Evolutionary conservation across 1,139 yeast species (phyloP).

Genomic region (Saccharomyces hybrid): DNA sequence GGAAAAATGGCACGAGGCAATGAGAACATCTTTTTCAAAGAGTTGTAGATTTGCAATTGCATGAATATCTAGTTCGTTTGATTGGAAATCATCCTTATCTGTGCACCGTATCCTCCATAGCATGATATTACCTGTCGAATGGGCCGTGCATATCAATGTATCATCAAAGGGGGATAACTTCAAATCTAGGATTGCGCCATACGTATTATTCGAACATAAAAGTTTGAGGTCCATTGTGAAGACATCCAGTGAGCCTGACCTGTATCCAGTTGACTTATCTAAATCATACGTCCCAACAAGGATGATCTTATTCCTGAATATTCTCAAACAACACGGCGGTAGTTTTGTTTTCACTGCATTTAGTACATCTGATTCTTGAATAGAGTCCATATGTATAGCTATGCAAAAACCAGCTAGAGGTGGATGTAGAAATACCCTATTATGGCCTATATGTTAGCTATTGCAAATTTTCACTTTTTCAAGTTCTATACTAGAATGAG

Average conservation of each 20-base stretch:
- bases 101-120: slow-evolving; percentile 45
- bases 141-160: slow-evolving; percentile 51
- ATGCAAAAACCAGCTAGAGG: neutral
- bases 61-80: slow-evolving; percentile 12
- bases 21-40: slow-evolving; percentile 44
- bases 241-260: slow-evolving; percentile 72
- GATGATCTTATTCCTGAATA: slow-evolving; percentile 41
- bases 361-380: slow-evolving; percentile 14
- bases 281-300: slow-evolving; percentile 76
- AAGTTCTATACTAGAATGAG: neutral
- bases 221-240: slow-evolving; percentile 34
- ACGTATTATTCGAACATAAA: slow-evolving; percentile 33
- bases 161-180: slow-evolving; percentile 54
- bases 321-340: slow-evolving; percentile 83
- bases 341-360: slow-evolving; percentile 38
- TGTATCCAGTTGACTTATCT: slow-evolving; percentile 45
- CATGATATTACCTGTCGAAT: slow-evolving; percentile 68
- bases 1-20: slow-evolving; percentile 64
- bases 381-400: neutral
- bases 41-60: slow-evolving; percentile 33
- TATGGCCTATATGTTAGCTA: neutral
- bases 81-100: slow-evolving; percentile 11
- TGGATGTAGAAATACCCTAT: neutral
- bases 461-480: neutral
- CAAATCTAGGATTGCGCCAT: slow-evolving; percentile 70